Base-by-base conservation (phyloP, 768 basidiomycete species). In the Leccinum fibrillosum region DNA sequence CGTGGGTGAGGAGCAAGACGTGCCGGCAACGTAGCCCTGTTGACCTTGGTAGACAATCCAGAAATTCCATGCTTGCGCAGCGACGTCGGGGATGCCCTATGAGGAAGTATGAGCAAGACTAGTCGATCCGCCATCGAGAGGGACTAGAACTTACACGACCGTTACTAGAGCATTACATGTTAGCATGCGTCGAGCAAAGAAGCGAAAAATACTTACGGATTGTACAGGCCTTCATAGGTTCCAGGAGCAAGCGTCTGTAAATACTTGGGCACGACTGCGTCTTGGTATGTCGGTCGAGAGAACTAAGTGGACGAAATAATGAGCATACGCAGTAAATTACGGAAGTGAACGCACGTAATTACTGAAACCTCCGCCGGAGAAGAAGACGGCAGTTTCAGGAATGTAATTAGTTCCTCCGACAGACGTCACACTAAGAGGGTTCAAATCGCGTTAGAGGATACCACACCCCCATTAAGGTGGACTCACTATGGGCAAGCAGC, bases 331-430 rank as follows among this genome's bases (percentile, higher is more conserved):
- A 17, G 17, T 1, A 9, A 12, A 7, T 19, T 5, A 8, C 23
- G 3, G 5, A 2, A 9, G 53, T 35, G 39, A 51, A 52, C 44
- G 80, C 61, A 87, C 86, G 53, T 83, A 82, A 60, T 86, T 77
- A 67, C 86, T 88, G 74, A 90, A 91, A 3, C 89, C 88, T 35
- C 89, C 89, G 1, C 87, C 86, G 13, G 86, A 88, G 74, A 89
- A 86, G 62, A 54, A 68, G 0, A 80, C 81, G 0, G 82, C 83
- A 15, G 77, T 76, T 68, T 91, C 89, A 0, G 86, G 88, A 51
- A 87, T 71, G 42, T 72, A 61, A 30, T 69, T 71, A 1, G 89
- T 90, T 10, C 83, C 89, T 9, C 89, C 89, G 3, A 92, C 88
- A 3, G 85, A 61, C 4, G 89, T 92, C n/a, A 90, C 86, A 60